Evolutionary conservation across 2,329 filamentous ascomycete genomes (phyloP).

Genomic region (Pyricularia sp.): DNA sequence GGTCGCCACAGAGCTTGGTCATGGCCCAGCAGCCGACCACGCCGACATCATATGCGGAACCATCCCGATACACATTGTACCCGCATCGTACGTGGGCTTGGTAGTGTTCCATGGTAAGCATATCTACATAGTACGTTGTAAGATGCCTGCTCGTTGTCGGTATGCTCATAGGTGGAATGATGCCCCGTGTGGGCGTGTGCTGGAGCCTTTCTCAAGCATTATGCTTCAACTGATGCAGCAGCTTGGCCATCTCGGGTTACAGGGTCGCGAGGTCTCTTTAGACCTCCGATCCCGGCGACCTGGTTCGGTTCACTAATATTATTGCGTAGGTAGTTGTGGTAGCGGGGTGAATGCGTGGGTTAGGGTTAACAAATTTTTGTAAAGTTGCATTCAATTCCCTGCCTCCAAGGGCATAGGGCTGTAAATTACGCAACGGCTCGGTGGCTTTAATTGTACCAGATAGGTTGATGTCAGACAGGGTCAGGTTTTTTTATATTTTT

Average conservation of each 20-base stretch:
- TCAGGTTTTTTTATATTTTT: background rate
- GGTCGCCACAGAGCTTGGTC: background rate
- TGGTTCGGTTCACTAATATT: too few relatives aligned
- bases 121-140: background rate
- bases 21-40: background rate
- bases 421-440: too few relatives aligned
- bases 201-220: background rate
- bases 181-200: too few relatives aligned
- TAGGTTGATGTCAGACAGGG: too few relatives aligned
- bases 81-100: background rate
- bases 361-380: background rate
- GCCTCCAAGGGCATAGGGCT: background rate
- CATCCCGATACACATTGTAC: background rate
- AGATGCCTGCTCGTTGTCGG: background rate
- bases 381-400: background rate
- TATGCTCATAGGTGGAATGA: background rate
- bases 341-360: background rate
- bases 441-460: background rate
- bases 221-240: background rate
- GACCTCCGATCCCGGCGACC: background rate
- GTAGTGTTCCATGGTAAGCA: background rate
- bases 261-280: background rate
- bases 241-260: too few relatives aligned
- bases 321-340: background rate
- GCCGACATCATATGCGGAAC: background rate